Conservation (phyloP, 306 rosid species). For the Rosa multiflora region DNA sequence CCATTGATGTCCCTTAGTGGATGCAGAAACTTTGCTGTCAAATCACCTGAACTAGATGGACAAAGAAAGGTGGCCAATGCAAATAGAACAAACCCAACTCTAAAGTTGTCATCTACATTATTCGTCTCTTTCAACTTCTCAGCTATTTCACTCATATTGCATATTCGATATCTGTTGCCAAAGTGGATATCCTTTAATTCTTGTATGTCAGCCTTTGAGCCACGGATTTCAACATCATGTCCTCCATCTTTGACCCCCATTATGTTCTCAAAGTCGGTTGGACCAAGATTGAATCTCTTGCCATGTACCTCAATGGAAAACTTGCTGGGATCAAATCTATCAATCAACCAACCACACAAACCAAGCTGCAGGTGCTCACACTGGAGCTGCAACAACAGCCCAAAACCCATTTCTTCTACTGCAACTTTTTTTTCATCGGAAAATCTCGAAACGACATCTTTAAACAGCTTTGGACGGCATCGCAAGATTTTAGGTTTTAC, state of each 20-base stretch:
- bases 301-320: background rate
- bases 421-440: background rate
- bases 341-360: slow-evolving; percentile 10
- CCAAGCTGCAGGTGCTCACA: slow-evolving; percentile 8
- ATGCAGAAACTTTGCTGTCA: background rate
- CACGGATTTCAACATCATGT: background rate
- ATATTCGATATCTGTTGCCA: background rate
- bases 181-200: background rate
- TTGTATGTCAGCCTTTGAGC: background rate
- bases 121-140: background rate
- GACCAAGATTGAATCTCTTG: background rate
- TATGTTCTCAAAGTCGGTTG: background rate
- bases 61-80: background rate
- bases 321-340: background rate
- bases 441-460: background rate
- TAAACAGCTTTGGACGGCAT: background rate
- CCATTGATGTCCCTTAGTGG: slow-evolving; percentile 3
- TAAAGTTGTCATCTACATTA: background rate
- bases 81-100: background rate
- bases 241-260: background rate
- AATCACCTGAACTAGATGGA: background rate
- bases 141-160: background rate
- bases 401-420: slow-evolving; percentile 2
- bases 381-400: background rate
- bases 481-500: background rate